Base-by-base conservation (phyloP, 805 yeast genomes). In the Wickerhamomyces alni region DNA sequence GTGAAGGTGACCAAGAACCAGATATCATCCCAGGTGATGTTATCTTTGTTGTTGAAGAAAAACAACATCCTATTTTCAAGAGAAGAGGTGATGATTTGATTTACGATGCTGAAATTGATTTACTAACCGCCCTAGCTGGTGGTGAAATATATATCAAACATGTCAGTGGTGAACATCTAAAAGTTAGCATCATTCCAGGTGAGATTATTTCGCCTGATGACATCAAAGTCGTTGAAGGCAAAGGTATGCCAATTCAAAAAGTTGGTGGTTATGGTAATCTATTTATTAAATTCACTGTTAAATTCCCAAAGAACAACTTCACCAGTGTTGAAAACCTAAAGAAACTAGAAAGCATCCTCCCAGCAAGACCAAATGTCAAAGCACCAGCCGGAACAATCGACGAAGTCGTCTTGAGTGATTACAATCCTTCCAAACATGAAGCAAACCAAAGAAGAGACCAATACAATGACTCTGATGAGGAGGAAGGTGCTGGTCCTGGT, bases 1-100 rank as follows among this genome's bases (percentile, higher is more conserved):
- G 97, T 51, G 97, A 91, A 70, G 97, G 97, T 58, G 99, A 93
- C 67, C 96, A 91, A 67, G 93, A 84, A 50, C 98, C 98, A 45
- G 88, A 84, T 62, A 75, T 87, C 43, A 79, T 88, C 44, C 95
- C 99, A 24, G 99, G 99, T 63, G 99, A 93, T 64, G 98, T 93
- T 48, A 74, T 93, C 45, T 88, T 93, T 50, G 84, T 88, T 30
- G 77, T 93, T 49, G 91, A 86, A 47, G 96, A 91, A 72, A 87
- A 83, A 71, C 86, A 87, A 47, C 94, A 93, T 64, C 77, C 74
- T 34, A 61, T 70, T 43, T 93, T 87, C 72, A 76, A 77, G 52
- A 87, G 99, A 77, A 76, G 82, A 62, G 95, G 88, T 51, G 83
- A 87, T 61, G 96, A 93, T 62, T 76, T 93, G 58, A 74, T 73